Conservation (phyloP, 192 early-diverging fungal species). For the Glomus cerebriforme region DNA sequence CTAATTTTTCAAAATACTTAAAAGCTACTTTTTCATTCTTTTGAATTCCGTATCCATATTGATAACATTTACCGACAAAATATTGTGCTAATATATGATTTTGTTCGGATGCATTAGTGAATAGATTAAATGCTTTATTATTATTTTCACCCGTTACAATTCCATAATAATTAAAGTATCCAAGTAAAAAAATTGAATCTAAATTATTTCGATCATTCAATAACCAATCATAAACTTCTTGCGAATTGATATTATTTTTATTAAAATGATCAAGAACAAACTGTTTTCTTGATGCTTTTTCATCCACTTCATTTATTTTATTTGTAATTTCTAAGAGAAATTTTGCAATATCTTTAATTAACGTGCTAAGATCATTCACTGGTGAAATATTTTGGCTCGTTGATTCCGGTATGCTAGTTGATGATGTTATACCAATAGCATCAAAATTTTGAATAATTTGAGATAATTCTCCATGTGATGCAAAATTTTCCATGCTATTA, state of each 20-base stretch:
- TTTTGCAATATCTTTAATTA: too few species aligned
- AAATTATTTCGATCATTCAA: background rate
- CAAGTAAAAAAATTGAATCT: background rate
- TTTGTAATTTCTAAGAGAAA: too few species aligned
- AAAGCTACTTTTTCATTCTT: background rate
- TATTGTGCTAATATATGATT: background rate
- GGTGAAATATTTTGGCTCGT: too few species aligned
- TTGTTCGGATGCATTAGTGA: background rate
- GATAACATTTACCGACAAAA: background rate
- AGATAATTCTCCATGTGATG: too few species aligned
- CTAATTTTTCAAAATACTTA: conserved; percentile 38
- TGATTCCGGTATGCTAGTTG: too few species aligned
- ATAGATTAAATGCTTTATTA: background rate
- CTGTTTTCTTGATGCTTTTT: background rate
- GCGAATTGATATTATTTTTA: background rate
- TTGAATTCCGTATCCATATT: background rate
- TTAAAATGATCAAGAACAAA: background rate
- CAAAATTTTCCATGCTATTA: too few species aligned
- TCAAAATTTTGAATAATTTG: too few species aligned
- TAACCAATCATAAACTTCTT: background rate
- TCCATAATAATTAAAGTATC: background rate
- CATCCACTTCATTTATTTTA: too few species aligned
- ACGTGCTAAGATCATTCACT: too few species aligned
- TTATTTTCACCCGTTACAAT: background rate
- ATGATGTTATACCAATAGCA: too few species aligned